Base-by-base conservation (phyloP, 2,329 filamentous ascomycete species). In the Sclerotiophoma versabilis region DNA sequence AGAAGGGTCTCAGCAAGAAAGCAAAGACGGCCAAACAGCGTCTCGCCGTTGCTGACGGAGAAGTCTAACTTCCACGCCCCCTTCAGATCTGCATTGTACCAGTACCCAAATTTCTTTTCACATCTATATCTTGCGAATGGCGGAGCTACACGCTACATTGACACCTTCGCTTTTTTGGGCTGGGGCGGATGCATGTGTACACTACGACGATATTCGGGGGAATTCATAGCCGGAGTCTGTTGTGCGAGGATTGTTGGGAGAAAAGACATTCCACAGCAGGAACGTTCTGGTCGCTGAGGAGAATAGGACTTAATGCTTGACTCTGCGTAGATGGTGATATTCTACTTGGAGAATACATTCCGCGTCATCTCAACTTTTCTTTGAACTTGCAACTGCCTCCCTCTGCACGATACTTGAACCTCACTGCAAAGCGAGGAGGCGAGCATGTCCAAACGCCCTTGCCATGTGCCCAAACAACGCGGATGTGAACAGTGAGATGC, bases 21-120 rank as follows among this genome's bases (percentile, higher is more conserved):
- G 79, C 79, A n/a, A 81, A 81, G 74, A 79, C 78, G 46, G 72
- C 79, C 15, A 79, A 79, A 66, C 78, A 81, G 67, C 72, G 79
- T 44, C 72, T 81, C 37, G 79, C 79, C 19, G 77, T 81, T 42
- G 75, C 79, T 33, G 79, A 81, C 61, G 79, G 79, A 37, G 64
- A 72, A 56, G 68, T 74, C 39, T 74, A 60, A 61, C 9, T 37
- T 11, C 15, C 17, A 14, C 7, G 5, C 2, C n/a, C 23, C 4
- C 34, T 19, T 23, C 10, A 3, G 10, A 6, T 37, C 17, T n/a
- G 12, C 17, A 8, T 29, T 53, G 49, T 53, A 53, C 29, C 25
- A 53, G 23, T 20, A 52, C 49, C 37, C 27, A 29, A 33, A 19
- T 27, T 48, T 36, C 20, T 15, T 42, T 48, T 47, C 22, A 11